Percentiles rank a stretch among this genome's conserved stretches.
These are phyloP conservation scores for Galerina marginata DNA, from an alignment of 768 basidiomycete species.

Conservation along the genomic window DNA sequence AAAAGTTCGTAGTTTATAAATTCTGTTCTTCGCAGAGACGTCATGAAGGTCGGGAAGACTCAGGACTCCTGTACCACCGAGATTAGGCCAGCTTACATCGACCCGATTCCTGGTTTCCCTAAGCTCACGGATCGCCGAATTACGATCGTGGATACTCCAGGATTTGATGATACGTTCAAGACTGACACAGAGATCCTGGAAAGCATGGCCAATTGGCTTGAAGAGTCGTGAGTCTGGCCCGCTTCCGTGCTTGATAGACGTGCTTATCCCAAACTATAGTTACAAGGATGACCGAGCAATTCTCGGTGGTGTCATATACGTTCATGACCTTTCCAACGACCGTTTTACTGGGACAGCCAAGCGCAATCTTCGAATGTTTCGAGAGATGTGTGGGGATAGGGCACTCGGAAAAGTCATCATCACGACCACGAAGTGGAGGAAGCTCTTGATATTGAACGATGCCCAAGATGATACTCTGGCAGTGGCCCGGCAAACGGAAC, in stretches of 20 bases:
- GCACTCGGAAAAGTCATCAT: not conserved
- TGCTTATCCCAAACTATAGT: not conserved
- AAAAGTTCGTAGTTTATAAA: constrained; percentile 11
- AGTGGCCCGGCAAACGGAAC: not conserved
- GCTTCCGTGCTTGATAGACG: not conserved
- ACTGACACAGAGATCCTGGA: not conserved
- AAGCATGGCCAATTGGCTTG: constrained; percentile 3
- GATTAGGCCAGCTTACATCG: not conserved
- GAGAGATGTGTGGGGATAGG: not conserved
- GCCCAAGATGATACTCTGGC: not conserved
- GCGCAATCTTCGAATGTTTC: constrained; percentile 3
- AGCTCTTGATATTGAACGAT: not conserved
- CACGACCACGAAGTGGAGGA: not conserved
- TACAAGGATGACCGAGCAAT: not conserved
- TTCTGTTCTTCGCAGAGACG: not conserved
- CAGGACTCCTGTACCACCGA: not conserved
- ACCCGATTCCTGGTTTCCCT: not conserved
- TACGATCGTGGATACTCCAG: constrained; percentile 13
- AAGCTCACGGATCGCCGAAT: not conserved
- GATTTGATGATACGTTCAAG: constrained; percentile 9
- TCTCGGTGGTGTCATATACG: constrained; percentile 1
- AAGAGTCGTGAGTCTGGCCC: not conserved
- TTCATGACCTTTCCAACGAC: constrained; percentile 4
- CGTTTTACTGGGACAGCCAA: constrained; percentile 3
- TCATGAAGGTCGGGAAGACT: constrained; percentile 3